phyloP scores from a whole-genome alignment of 2,329 filamentous ascomycete species.

The Beauveria sp. region DNA sequence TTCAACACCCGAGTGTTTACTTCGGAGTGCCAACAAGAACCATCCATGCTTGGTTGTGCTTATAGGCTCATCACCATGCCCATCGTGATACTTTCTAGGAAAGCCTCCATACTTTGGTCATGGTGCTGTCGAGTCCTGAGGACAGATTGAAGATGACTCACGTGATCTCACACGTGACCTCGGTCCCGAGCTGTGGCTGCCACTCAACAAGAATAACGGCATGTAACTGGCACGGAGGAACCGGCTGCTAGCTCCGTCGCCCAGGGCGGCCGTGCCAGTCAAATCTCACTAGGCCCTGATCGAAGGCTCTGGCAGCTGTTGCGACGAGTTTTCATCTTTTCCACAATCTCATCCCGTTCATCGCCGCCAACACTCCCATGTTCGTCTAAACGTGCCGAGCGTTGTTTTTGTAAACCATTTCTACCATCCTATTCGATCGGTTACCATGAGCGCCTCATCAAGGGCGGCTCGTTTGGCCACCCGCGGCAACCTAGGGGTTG shows the following conservation, averaged over 20 bases:
- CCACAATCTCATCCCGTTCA: constrained; percentile 5
- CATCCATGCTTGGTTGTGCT: no score
- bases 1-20: no score
- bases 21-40: no score
- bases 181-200: neutral
- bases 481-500: constrained; percentile 44
- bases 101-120: no score
- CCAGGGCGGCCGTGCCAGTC: constrained; percentile 2
- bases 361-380: constrained; percentile 2
- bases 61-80: no score
- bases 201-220: neutral
- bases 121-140: neutral
- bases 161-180: neutral
- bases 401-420: neutral
- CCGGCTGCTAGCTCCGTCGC: constrained; percentile 5
- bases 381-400: neutral
- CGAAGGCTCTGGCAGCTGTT: constrained; percentile 9
- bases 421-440: neutral
- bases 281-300: constrained; percentile 9
- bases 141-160: neutral
- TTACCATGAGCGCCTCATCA: constrained; percentile 48
- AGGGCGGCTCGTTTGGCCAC: constrained; percentile 47
- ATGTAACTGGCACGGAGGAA: constrained; percentile 7
- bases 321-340: constrained; percentile 5
- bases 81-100: no score